Percentiles rank a stretch among this genome's conserved stretches.
Evolutionary conservation across 495 filamentous ascomycete species (phyloP).

Genomic region (Neurospora sp.): DNA sequence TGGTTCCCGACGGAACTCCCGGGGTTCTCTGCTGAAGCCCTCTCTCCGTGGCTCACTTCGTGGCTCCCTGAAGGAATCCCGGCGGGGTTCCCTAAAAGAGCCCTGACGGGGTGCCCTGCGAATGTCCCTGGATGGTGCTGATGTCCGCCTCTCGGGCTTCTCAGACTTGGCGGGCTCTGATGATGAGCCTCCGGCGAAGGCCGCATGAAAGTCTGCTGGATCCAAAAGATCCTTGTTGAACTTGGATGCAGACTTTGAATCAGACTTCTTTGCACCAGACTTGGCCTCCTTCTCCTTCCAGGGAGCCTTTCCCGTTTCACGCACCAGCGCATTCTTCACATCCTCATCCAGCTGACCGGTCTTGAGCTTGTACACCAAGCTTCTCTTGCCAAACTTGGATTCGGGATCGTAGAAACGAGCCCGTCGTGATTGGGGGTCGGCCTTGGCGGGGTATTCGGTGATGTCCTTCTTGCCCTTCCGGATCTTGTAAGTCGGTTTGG

Average conservation of each 20-base stretch:
- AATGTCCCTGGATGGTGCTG: background rate
- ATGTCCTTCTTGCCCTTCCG: constrained; percentile 37
- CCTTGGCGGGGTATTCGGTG: constrained; percentile 21
- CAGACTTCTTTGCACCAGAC: background rate
- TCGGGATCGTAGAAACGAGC: constrained; percentile 34
- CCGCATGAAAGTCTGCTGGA: background rate
- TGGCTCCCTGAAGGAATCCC: background rate
- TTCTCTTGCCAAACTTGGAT: constrained; percentile 33
- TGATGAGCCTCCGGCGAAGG: background rate
- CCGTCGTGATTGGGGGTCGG: constrained; percentile 23
- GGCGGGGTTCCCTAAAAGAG: background rate
- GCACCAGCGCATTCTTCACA: constrained; percentile 1
- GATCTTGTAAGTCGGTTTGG: constrained; percentile 25
- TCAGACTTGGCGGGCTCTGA: background rate
- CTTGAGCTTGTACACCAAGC: constrained; percentile 33
- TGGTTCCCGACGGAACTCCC: background rate
- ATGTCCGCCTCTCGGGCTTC: background rate
- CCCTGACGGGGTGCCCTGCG: background rate
- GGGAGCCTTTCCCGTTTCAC: background rate
- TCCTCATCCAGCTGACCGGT: constrained; percentile 16
- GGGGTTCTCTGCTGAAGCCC: background rate
- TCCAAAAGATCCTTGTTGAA: background rate
- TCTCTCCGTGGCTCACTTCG: background rate
- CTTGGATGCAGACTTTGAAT: background rate
- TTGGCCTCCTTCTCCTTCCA: background rate